These are phyloP conservation scores for Backusella psychrophila DNA, from an alignment of 192 early-diverging fungal genomes.

Conservation along the genomic window DNA sequence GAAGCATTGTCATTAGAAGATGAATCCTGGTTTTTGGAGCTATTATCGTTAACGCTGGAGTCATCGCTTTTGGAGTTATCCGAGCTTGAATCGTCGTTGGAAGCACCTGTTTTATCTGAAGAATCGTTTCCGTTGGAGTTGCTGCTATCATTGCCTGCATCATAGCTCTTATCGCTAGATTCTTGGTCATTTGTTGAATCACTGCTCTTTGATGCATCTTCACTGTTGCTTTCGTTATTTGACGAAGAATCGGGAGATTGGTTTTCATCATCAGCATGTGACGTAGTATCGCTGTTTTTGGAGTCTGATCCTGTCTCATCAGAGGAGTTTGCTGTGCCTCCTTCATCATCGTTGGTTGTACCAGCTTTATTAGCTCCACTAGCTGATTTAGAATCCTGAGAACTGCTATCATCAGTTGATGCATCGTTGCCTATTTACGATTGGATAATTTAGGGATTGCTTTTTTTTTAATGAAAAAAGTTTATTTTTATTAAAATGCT, in stretches of 20 bases:
- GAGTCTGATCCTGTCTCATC: neutral
- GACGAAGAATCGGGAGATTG: neutral
- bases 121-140: neutral
- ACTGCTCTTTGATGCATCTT: neutral
- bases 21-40: neutral
- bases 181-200: neutral
- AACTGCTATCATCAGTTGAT: constrained; percentile 1
- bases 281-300: neutral
- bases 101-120: neutral
- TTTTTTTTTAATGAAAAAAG: neutral
- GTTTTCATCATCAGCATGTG: neutral
- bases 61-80: neutral
- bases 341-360: neutral
- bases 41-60: neutral
- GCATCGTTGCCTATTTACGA: neutral
- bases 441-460: neutral
- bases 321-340: neutral
- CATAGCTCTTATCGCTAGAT: neutral
- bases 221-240: neutral
- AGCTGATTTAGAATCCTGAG: constrained; percentile 1
- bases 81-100: neutral
- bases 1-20: neutral
- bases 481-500: neutral
- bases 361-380: constrained; percentile 3
- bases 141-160: neutral